A percentile compares a stretch with the other conserved stretches of the same genome.
Conservation (phyloP, 768 basidiomycete species). For the Saitozyma podzolica region DNA sequence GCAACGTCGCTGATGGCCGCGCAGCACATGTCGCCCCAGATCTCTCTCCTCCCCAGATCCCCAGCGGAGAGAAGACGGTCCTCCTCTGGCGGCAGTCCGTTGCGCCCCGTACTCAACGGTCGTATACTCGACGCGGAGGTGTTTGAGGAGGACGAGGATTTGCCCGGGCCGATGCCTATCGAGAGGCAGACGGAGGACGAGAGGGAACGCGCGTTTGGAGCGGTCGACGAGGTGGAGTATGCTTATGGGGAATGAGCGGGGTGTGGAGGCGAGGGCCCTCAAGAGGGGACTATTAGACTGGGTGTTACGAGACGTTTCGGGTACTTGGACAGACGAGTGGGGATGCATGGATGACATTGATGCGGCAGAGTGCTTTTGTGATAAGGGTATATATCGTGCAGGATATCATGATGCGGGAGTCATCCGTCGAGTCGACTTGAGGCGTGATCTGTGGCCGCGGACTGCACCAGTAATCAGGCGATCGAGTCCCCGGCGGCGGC, state of each 20-base stretch:
- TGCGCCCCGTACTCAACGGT: slow-evolving; percentile 72
- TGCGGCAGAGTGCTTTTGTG: no score
- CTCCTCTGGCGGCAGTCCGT: slow-evolving; percentile 63
- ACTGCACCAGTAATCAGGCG: no score
- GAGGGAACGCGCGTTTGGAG: slow-evolving; percentile 41
- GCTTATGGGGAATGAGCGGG: slow-evolving; percentile 42
- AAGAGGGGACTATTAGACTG: no score
- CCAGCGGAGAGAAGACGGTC: slow-evolving; percentile 75
- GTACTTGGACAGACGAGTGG: no score
- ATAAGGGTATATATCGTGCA: no score
- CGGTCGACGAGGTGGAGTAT: slow-evolving; percentile 54
- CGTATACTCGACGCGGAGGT: slow-evolving; percentile 62
- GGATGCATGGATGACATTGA: no score
- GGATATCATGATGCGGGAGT: no score
- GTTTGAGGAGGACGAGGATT: slow-evolving; percentile 68
- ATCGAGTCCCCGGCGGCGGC: no score
- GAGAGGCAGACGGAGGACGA: slow-evolving; percentile 41
- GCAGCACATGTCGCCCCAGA: slow-evolving; percentile 94
- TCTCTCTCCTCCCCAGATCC: slow-evolving; percentile 88
- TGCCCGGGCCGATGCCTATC: slow-evolving; percentile 68
- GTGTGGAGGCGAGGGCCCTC: no score
- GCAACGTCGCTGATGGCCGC: slow-evolving; percentile 13
- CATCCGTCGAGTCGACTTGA: no score
- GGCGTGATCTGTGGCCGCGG: no score
- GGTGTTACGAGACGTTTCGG: no score